Evolutionary conservation across 2,329 filamentous ascomycete genomes (phyloP).

Genomic region (Lachnellula subtilissima): DNA sequence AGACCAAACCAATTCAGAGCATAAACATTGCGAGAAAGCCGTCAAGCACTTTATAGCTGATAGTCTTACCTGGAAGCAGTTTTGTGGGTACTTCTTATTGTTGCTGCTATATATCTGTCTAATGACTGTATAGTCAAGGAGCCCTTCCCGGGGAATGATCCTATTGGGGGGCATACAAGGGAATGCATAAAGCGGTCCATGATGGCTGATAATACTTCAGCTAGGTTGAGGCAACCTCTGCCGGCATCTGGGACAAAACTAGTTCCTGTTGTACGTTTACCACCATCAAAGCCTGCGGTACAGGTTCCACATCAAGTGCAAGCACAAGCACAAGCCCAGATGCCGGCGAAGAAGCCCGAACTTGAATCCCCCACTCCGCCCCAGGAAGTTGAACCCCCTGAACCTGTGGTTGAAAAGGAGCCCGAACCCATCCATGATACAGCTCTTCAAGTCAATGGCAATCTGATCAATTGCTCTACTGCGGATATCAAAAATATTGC

Average conservation of each 20-base stretch:
- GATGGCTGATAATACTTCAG: not conserved
- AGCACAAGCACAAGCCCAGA: not conserved
- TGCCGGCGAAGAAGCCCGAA: not conserved
- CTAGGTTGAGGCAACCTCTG: not conserved
- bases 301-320: too few relatives aligned
- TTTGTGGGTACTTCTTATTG: conserved; percentile 5
- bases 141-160: conserved; percentile 1
- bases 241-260: not conserved
- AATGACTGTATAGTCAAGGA: not conserved
- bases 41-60: conserved; percentile 12
- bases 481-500: not conserved
- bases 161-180: not conserved
- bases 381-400: not conserved
- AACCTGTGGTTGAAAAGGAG: not conserved
- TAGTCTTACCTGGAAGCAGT: conserved; percentile 10
- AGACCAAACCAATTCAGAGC: conserved; percentile 5
- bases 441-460: not conserved
- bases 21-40: conserved; percentile 1
- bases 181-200: not conserved
- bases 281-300: too few relatives aligned
- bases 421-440: not conserved
- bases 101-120: too few relatives aligned
- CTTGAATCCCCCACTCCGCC: not conserved
- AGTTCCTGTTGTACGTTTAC: not conserved
- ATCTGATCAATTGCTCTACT: not conserved